Conservation (phyloP, 2,329 filamentous ascomycete genomes). For the Emmonsiellopsis sp. region DNA sequence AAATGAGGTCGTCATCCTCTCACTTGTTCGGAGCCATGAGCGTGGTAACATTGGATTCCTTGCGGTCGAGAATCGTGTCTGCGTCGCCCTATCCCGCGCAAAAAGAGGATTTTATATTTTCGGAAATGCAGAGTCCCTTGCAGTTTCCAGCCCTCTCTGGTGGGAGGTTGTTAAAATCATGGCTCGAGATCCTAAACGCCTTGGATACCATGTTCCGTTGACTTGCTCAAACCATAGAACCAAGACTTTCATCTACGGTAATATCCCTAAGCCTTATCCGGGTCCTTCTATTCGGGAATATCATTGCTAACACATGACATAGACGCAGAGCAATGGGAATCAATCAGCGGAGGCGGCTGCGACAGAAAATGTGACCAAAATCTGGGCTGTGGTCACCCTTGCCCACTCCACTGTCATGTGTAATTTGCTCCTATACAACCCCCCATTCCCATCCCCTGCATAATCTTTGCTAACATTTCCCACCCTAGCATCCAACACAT, state of each 20-base stretch:
- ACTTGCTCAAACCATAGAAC: constrained; percentile 52
- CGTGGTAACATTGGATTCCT: constrained; percentile 62
- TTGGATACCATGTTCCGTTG: constrained; percentile 51
- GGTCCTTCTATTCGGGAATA: background rate
- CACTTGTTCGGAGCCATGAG: constrained; percentile 63
- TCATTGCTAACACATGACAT: background rate
- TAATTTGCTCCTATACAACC: constrained; percentile 20
- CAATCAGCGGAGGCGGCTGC: constrained; percentile 46
- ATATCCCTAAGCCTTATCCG: constrained; percentile 4
- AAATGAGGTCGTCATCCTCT: constrained; percentile 74
- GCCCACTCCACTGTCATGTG: constrained; percentile 46
- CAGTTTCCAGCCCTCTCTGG: constrained; percentile 43
- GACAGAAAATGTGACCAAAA: constrained; percentile 33
- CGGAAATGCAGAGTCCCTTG: constrained; percentile 57
- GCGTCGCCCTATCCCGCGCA: constrained; percentile 60
- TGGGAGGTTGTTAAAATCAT: constrained; percentile 40
- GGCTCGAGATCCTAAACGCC: constrained; percentile 22
- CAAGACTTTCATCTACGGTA: constrained; percentile 43
- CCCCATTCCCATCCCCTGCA: background rate
- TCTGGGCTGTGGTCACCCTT: constrained; percentile 45
- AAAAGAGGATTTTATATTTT: constrained; percentile 76
- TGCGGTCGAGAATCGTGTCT: constrained; percentile 53
- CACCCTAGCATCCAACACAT: constrained; percentile 29
- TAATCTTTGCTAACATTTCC: constrained; percentile 1
- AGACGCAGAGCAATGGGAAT: constrained; percentile 46